Percentiles rank a stretch among this genome's conserved stretches.
These are phyloP conservation scores for Wickerhamiella cacticola DNA, from an alignment of 805 yeast genomes.

Conservation along the genomic window DNA sequence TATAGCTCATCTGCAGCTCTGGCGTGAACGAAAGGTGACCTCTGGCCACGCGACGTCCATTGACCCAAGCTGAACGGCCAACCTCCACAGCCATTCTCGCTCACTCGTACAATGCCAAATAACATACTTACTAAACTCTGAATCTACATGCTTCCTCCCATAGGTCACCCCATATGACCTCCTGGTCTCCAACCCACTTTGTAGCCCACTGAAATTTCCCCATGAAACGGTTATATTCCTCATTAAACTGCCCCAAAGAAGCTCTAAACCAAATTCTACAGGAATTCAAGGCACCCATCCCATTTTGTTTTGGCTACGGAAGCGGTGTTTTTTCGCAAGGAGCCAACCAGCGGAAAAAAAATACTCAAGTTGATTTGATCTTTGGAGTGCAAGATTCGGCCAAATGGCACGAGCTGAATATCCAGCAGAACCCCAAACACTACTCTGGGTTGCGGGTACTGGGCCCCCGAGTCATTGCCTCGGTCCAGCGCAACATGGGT, in stretches of 20 bases:
- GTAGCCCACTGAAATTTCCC: neutral
- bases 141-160: too few species aligned
- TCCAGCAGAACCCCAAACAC: slow-evolving; percentile 56
- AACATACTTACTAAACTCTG: too few species aligned
- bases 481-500: slow-evolving; percentile 49
- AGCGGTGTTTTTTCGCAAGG: slow-evolving; percentile 84
- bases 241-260: slow-evolving; percentile 2
- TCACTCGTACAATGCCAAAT: too few species aligned
- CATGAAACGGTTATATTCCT: neutral
- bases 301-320: slow-evolving; percentile 86
- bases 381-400: slow-evolving; percentile 64
- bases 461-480: slow-evolving; percentile 47
- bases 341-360: slow-evolving; percentile 29
- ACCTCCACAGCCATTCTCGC: too few species aligned
- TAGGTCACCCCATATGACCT: too few species aligned
- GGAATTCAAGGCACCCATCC: slow-evolving; percentile 57
- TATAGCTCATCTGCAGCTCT: too few species aligned
- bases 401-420: slow-evolving; percentile 66
- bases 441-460: slow-evolving; percentile 56
- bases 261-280: slow-evolving; percentile 37
- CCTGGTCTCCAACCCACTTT: neutral
- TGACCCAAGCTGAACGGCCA: too few species aligned
- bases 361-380: slow-evolving; percentile 69
- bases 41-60: too few species aligned
- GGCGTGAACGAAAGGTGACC: too few species aligned